phyloP scores from a whole-genome alignment of 208 protist genomes.

The Angomonas ambiguus region DNA sequence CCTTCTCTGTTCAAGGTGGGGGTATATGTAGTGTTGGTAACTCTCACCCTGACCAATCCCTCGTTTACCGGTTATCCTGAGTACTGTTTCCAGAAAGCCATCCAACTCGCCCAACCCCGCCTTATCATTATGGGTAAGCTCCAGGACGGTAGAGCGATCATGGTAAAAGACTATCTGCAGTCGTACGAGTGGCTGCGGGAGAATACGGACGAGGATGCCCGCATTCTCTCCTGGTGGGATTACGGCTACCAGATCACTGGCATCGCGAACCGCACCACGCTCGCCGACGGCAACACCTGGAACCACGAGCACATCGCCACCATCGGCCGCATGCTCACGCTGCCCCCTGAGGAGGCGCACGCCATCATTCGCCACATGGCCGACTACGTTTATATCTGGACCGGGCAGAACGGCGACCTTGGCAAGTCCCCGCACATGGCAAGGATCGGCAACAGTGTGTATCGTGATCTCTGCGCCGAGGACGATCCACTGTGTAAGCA shows the following conservation, averaged over 20 bases:
- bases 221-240: conserved; percentile 98
- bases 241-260: conserved; percentile 98
- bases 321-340: conserved; percentile 89
- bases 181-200: conserved; percentile 93
- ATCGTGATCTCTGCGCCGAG: conserved; percentile 64
- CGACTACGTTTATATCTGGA: conserved; percentile 93
- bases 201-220: conserved; percentile 93
- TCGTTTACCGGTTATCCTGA: neutral
- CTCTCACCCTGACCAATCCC: no score
- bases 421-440: conserved; percentile 65
- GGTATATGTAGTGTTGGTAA: no score
- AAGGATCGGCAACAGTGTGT: conserved; percentile 74
- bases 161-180: neutral
- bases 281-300: conserved; percentile 99
- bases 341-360: conserved; percentile 89
- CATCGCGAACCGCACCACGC: conserved; percentile 94
- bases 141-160: neutral
- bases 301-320: conserved; percentile 98
- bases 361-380: conserved; percentile 91
- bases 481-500: conserved; percentile 47
- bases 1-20: no score
- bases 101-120: neutral
- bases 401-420: conserved; percentile 40
- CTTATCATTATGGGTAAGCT: neutral
- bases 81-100: neutral